phyloP scores from a whole-genome alignment of 1,284 basidiomycete species.

The Cryptococcus floricola region DNA sequence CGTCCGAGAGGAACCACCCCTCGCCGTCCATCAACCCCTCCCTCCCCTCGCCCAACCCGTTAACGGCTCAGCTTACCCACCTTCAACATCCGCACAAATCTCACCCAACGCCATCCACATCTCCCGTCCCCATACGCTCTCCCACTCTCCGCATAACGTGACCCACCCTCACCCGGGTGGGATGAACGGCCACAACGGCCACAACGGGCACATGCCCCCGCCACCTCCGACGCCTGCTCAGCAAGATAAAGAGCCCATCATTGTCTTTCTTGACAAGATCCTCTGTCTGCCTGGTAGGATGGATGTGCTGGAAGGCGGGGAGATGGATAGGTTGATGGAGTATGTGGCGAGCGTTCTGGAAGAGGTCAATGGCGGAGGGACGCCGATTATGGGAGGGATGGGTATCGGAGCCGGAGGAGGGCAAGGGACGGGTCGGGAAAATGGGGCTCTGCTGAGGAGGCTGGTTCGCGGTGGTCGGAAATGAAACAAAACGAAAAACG shows the following conservation, averaged over 20 bases:
- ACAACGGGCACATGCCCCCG: background rate
- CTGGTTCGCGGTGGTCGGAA: background rate
- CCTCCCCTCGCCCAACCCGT: background rate
- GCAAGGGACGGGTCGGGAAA: slow-evolving; percentile 3
- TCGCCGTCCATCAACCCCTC: background rate
- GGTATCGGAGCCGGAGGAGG: too few relatives aligned
- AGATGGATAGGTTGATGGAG: slow-evolving; percentile 5
- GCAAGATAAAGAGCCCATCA: background rate
- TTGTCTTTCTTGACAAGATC: slow-evolving; percentile 8
- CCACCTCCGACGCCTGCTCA: background rate
- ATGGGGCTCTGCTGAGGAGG: slow-evolving; percentile 6
- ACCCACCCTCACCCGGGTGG: background rate
- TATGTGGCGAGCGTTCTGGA: slow-evolving; percentile 4
- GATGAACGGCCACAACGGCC: background rate
- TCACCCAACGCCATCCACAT: background rate
- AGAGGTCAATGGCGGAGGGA: background rate
- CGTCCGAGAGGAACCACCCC: background rate
- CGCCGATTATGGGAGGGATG: too few relatives aligned
- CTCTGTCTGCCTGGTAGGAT: slow-evolving; percentile 1
- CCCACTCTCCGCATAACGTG: background rate
- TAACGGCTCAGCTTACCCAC: background rate
- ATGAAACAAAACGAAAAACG: background rate
- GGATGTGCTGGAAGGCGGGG: background rate
- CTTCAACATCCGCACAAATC: background rate
- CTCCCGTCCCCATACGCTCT: background rate